phyloP scores from a whole-genome alignment of 2,329 filamentous ascomycete species.

The Aspergillus sp. region DNA sequence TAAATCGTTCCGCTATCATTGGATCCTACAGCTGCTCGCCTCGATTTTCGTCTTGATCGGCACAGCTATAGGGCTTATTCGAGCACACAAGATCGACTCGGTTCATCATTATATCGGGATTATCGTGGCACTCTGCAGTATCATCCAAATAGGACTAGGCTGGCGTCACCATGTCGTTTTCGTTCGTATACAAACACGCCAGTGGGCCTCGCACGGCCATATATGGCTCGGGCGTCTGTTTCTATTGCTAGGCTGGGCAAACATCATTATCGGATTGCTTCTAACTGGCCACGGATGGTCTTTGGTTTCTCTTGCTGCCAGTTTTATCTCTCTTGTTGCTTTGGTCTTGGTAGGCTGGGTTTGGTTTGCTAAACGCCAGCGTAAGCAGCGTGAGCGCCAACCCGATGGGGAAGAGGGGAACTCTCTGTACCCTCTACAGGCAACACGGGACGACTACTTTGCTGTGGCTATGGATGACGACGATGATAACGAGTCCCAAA shows the following conservation, averaged over 20 bases:
- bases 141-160: slow-evolving; percentile 4
- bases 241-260: slow-evolving; percentile 9
- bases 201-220: slow-evolving; percentile 11
- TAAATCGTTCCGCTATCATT: slow-evolving; percentile 10
- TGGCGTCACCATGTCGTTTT: slow-evolving; percentile 14
- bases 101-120: slow-evolving; percentile 6
- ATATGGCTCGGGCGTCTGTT: slow-evolving; percentile 9
- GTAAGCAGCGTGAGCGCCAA: not conserved
- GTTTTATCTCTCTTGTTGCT: not conserved
- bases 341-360: slow-evolving; percentile 4
- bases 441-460: slow-evolving; percentile 1
- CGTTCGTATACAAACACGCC: slow-evolving; percentile 4
- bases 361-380: not conserved
- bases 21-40: slow-evolving; percentile 7
- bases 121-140: not conserved
- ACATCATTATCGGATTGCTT: slow-evolving; percentile 9
- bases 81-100: slow-evolving; percentile 1
- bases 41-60: slow-evolving; percentile 1
- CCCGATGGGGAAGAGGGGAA: not conserved
- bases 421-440: not conserved
- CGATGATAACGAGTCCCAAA: not conserved
- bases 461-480: not conserved
- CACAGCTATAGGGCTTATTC: slow-evolving; percentile 1
- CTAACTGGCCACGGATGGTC: not conserved
- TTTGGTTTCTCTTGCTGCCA: not conserved